Base-by-base conservation (phyloP, 2,329 filamentous ascomycete species). In the Calonectria ilicicola region DNA sequence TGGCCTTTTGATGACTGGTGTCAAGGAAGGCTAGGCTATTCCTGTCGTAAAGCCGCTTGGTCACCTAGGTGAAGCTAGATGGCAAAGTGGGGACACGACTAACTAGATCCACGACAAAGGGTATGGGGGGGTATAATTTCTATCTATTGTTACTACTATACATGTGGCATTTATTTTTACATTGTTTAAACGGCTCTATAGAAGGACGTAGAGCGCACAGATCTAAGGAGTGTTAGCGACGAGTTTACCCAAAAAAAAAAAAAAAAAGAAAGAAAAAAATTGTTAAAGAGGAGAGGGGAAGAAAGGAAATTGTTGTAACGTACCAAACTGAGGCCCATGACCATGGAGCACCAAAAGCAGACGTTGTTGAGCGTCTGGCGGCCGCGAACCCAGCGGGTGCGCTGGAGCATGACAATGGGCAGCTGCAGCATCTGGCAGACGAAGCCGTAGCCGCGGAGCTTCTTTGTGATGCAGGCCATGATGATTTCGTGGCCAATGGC, bases 401-500 rank as follows among this genome's bases (percentile, higher is more conserved):
- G 90, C 86, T 98, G 97, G 35, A 98, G 86, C 83, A 96, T 91
- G n/a, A 98, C 94, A 77, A 98, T 97, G 0, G 97, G 97, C 77
- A 98, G 89, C 87, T 99, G 97, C 74, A 97, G 86, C 97, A 99
- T 98, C 92, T 98, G 97, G 74, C 95, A 94, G 23, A 97, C 81
- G 82, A 98, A 98, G 12, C 96, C 97, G 81, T 98, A 99, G 15
- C 97, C 97, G 44, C 97, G 88, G 56, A 98, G 88, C 86, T 99
- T 98, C 88, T 98, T 96, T 29, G 96, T 98, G 82, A 99, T 98
- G 83, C 96, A 98, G 9, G 94, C 95, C 94, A 99, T 98, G 80
- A 99, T 94, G 70, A 99, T 90, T 84, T 99, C 97, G 82, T 98
- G 97, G 19, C 95, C 95, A 26, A 98, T 82, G 42, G 97, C 95